Evolutionary conservation across 192 early-diverging fungal species (phyloP).

Genomic region (Mortierella claussenii): DNA sequence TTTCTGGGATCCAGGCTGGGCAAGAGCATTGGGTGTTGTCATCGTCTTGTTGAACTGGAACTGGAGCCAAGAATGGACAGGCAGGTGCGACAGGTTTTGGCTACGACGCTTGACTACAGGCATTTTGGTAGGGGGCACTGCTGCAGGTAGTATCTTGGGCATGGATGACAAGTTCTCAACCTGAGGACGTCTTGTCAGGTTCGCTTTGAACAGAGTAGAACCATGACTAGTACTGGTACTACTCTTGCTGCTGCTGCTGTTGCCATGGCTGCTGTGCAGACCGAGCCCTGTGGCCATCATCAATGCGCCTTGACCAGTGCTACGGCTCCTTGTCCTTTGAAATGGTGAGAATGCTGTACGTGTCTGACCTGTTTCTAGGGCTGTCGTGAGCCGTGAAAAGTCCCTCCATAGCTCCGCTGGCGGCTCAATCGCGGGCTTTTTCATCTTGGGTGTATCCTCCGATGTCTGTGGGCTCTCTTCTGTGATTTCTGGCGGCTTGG

Average conservation of each 20-base stretch:
- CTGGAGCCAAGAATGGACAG: constrained; percentile 44
- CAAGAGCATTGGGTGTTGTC: constrained; percentile 16
- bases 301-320: constrained; percentile 3
- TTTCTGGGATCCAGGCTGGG: constrained; percentile 3
- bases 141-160: constrained; percentile 33
- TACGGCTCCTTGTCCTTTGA: constrained; percentile 19
- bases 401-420: constrained; percentile 42
- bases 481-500: constrained; percentile 15
- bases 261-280: neutral
- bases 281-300: neutral
- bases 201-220: constrained; percentile 16
- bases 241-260: neutral
- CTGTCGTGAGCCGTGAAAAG: constrained; percentile 34
- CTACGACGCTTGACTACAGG: constrained; percentile 27
- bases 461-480: neutral
- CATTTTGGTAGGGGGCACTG: constrained; percentile 4
- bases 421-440: constrained; percentile 10
- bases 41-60: constrained; percentile 50
- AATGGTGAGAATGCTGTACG: constrained; percentile 36
- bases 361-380: constrained; percentile 35
- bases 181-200: constrained; percentile 28
- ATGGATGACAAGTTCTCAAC: constrained; percentile 31
- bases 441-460: neutral
- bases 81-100: constrained; percentile 26
- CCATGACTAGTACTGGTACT: neutral